Conservation (phyloP, 441 rosid species). For the Eruca vesicaria region DNA sequence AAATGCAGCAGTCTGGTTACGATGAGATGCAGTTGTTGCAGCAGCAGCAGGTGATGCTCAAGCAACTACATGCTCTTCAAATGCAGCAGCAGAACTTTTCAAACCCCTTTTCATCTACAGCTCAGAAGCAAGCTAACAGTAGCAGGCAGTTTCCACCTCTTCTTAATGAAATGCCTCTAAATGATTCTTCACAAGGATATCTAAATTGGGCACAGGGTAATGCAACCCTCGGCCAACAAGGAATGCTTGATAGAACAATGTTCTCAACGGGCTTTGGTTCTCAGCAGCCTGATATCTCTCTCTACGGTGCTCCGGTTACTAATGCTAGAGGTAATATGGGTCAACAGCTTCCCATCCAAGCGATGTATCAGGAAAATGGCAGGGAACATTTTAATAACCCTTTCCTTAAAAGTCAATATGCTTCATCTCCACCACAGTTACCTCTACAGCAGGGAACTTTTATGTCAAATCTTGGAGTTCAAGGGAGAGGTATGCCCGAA, state of each 20-base stretch:
- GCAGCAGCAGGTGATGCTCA: slow-evolving; percentile 57
- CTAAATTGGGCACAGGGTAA: slow-evolving; percentile 44
- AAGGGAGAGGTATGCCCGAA: slow-evolving; percentile 41
- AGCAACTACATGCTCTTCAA: slow-evolving; percentile 62
- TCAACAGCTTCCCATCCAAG: slow-evolving; percentile 43
- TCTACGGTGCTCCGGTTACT: slow-evolving; percentile 41
- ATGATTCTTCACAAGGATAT: slow-evolving; percentile 46
- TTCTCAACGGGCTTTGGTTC: slow-evolving; percentile 39
- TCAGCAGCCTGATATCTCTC: slow-evolving; percentile 45
- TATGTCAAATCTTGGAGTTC: slow-evolving; percentile 38
- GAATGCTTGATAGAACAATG: slow-evolving; percentile 32
- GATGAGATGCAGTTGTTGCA: slow-evolving; percentile 56
- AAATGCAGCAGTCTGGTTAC: slow-evolving; percentile 49
- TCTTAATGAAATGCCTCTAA: slow-evolving; percentile 48
- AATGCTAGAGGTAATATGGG: slow-evolving; percentile 41
- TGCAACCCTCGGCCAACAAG: slow-evolving; percentile 40
- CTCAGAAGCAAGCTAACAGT: slow-evolving; percentile 34
- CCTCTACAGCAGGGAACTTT: slow-evolving; percentile 37
- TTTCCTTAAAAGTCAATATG: slow-evolving; percentile 35
- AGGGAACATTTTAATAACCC: slow-evolving; percentile 27
- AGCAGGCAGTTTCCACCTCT: slow-evolving; percentile 39
- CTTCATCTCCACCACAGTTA: slow-evolving; percentile 36
- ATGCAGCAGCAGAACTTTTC: slow-evolving; percentile 52
- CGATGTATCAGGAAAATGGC: slow-evolving; percentile 37
- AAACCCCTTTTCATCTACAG: slow-evolving; percentile 35